Evolutionary conservation across 1,139 yeast genomes (phyloP).

Genomic region (Saccharomyces pastorianus): DNA sequence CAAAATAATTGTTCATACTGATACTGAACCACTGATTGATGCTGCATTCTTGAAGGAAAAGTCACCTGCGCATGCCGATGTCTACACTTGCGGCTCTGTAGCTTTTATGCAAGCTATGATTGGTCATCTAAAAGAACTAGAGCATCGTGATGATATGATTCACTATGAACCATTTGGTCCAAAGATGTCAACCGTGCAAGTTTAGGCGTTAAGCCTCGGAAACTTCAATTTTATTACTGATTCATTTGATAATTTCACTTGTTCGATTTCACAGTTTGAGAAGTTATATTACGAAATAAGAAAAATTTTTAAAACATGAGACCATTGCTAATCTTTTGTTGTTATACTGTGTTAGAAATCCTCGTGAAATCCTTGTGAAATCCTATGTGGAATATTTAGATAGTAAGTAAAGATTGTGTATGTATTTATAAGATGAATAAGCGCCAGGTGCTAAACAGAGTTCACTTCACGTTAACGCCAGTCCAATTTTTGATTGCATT

Average conservation of each 20-base stretch:
- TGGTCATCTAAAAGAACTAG: conserved; percentile 14
- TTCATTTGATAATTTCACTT: not conserved
- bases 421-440: not conserved
- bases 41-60: conserved; percentile 18
- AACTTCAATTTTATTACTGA: not conserved
- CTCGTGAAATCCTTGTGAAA: not conserved
- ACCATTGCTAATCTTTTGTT: not conserved
- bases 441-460: not conserved
- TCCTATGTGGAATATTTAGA: not conserved
- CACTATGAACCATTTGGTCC: conserved; percentile 32
- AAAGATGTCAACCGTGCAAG: conserved; percentile 27
- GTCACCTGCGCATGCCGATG: conserved; percentile 25
- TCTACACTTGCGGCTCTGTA: conserved; percentile 28
- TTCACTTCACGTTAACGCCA: conserved; percentile 10
- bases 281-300: not conserved
- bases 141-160: conserved; percentile 19
- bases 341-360: not conserved
- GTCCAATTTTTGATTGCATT: conserved; percentile 14
- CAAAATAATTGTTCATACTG: conserved; percentile 19
- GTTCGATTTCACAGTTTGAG: not conserved
- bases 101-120: conserved; percentile 27
- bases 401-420: not conserved
- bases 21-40: conserved; percentile 20
- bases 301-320: not conserved
- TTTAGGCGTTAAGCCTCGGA: conserved; percentile 5